Conservation (phyloP, 176 grass and related monocot genomes). For the Avena eriantha region DNA sequence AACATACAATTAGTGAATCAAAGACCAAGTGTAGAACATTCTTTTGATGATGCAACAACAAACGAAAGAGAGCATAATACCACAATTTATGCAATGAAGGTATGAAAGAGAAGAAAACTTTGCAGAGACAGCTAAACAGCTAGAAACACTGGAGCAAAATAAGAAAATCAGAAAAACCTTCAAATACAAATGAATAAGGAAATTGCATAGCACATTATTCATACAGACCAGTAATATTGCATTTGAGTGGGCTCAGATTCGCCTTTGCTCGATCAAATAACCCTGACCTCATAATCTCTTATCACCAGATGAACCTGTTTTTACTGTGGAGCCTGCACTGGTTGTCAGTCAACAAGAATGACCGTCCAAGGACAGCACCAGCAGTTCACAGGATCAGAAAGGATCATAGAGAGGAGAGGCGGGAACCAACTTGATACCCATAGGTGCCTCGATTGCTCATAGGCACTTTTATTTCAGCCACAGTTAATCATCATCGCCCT, state of each 20-base stretch:
- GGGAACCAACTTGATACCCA: slow-evolving; percentile 29
- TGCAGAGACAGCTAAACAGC: neutral
- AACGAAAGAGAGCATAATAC: neutral
- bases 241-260: slow-evolving; percentile 27
- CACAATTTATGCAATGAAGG: neutral
- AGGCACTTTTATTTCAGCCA: slow-evolving; percentile 16
- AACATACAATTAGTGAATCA: neutral
- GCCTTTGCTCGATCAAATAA: slow-evolving; percentile 47
- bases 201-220: neutral
- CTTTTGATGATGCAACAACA: neutral
- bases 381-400: neutral
- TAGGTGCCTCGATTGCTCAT: slow-evolving; percentile 29
- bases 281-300: neutral
- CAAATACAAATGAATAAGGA: neutral
- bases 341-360: slow-evolving; percentile 15
- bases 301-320: neutral
- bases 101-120: neutral
- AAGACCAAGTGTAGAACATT: neutral
- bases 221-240: neutral
- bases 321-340: neutral
- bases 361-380: slow-evolving; percentile 38
- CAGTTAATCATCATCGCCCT: slow-evolving; percentile 3
- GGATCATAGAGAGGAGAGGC: neutral
- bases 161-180: neutral
- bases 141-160: neutral